A percentile compares a stretch with the other conserved stretches of the same genome.
Conservation (phyloP, 169 alveolate species). For the Plasmodium vivax region DNA sequence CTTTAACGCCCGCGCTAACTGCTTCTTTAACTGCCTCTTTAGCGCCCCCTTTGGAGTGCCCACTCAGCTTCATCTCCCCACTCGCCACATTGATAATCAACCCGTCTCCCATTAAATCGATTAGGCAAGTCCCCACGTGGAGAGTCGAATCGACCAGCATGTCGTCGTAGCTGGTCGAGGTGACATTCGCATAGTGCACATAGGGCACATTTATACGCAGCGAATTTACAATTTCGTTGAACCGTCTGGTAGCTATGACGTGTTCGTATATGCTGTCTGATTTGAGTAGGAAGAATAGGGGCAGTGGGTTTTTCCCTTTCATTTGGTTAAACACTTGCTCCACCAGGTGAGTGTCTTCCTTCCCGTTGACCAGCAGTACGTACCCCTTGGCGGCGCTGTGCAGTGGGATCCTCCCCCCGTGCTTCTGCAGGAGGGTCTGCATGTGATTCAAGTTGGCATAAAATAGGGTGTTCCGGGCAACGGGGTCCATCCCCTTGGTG, state of each 20-base stretch:
- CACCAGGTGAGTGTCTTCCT: slow-evolving; percentile 22
- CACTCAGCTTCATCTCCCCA: neutral
- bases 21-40: too few relatives aligned
- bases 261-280: slow-evolving; percentile 55
- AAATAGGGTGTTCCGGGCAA: slow-evolving; percentile 8
- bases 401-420: neutral
- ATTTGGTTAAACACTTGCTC: slow-evolving; percentile 30
- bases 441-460: neutral
- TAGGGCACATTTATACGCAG: slow-evolving; percentile 33
- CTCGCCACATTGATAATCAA: slow-evolving; percentile 36
- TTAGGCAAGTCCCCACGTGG: slow-evolving; percentile 59
- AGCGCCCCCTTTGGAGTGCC: neutral
- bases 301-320: slow-evolving; percentile 14
- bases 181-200: slow-evolving; percentile 49
- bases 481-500: neutral
- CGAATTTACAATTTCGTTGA: slow-evolving; percentile 48
- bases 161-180: slow-evolving; percentile 37
- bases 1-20: neutral
- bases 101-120: slow-evolving; percentile 73
- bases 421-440: neutral
- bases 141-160: slow-evolving; percentile 48
- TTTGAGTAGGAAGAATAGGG: slow-evolving; percentile 31
- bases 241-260: slow-evolving; percentile 46
- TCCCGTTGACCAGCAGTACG: slow-evolving; percentile 37
- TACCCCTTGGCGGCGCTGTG: slow-evolving; percentile 24